A percentile compares a stretch with the other conserved stretches of the same genome.
These are phyloP conservation scores for Penicillium decumbens DNA, from an alignment of 2,329 filamentous ascomycete species.

Conservation along the genomic window DNA sequence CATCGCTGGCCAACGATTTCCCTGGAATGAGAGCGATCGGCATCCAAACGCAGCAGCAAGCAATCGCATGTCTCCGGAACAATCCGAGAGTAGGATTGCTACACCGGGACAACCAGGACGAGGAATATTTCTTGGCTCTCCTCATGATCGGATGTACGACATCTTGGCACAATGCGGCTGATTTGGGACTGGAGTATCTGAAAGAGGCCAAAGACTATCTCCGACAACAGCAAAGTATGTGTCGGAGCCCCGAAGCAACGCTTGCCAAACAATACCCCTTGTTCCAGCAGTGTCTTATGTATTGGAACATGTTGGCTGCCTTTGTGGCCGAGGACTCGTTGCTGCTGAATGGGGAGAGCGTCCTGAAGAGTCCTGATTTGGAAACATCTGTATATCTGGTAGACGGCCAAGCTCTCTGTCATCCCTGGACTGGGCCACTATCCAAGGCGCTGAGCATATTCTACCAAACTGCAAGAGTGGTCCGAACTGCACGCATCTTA, in stretches of 20 bases:
- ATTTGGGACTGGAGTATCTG: slow-evolving; percentile 19
- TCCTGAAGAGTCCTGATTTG: slow-evolving; percentile 10
- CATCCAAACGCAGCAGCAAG: slow-evolving; percentile 23
- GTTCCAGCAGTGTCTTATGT: slow-evolving; percentile 21
- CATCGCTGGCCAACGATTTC: slow-evolving; percentile 22
- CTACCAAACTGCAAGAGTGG: slow-evolving; percentile 17
- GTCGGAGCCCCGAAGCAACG: slow-evolving; percentile 13
- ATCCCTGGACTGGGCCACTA: slow-evolving; percentile 22
- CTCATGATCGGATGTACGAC: slow-evolving; percentile 23
- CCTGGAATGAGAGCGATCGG: slow-evolving; percentile 21
- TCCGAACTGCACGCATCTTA: slow-evolving; percentile 14
- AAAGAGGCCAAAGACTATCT: slow-evolving; percentile 23
- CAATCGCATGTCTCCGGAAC: slow-evolving; percentile 21
- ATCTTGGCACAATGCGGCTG: slow-evolving; percentile 19
- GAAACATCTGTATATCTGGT: slow-evolving; percentile 21
- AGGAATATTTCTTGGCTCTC: slow-evolving; percentile 21
- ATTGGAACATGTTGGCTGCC: slow-evolving; percentile 22
- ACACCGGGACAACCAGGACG: slow-evolving; percentile 18
- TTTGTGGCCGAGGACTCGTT: slow-evolving; percentile 21
- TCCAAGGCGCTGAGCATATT: slow-evolving; percentile 18
- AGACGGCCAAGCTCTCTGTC: slow-evolving; percentile 19
- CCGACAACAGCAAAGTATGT: slow-evolving; percentile 13
- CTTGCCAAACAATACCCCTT: slow-evolving; percentile 22
- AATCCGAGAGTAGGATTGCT: slow-evolving; percentile 11
- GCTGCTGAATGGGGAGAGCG: slow-evolving; percentile 16